phyloP scores from a whole-genome alignment of 2,329 filamentous ascomycete species.

The Penicillium hordei region DNA sequence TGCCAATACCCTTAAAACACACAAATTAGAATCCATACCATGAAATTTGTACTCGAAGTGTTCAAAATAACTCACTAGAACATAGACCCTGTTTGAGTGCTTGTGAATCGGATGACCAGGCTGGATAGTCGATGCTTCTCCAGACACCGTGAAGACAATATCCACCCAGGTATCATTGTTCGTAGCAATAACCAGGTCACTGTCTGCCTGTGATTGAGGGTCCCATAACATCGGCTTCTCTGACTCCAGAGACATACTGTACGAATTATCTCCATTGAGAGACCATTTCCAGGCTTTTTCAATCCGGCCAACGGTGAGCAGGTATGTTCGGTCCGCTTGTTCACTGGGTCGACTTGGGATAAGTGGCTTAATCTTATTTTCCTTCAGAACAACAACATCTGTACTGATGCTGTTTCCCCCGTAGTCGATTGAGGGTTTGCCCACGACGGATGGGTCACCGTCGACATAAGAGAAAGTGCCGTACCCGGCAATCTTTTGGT shows the following conservation, averaged over 20 bases:
- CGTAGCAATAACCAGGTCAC: not conserved
- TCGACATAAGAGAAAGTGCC: not conserved
- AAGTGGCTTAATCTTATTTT: not conserved
- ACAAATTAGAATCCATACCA: not conserved
- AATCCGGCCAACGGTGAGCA: not conserved
- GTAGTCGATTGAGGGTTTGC: not conserved
- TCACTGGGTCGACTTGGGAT: not conserved
- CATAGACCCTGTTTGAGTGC: conserved; percentile 4
- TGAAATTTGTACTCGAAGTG: too few species aligned
- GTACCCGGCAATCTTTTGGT: conserved; percentile 4
- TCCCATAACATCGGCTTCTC: conserved; percentile 7
- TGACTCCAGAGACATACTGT: not conserved
- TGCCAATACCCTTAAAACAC: not conserved
- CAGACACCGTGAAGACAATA: not conserved
- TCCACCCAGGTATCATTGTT: conserved; percentile 8
- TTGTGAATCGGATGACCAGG: conserved; percentile 9
- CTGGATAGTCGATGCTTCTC: not conserved
- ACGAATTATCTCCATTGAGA: not conserved
- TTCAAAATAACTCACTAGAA: not conserved
- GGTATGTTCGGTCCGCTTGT: not conserved
- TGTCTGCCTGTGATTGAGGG: not conserved
- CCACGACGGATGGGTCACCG: not conserved
- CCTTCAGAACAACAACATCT: not conserved
- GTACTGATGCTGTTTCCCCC: not conserved
- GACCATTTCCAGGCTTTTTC: conserved; percentile 7